Conservation (phyloP, 495 filamentous ascomycete genomes). For the Aspergillus mulundensis region DNA sequence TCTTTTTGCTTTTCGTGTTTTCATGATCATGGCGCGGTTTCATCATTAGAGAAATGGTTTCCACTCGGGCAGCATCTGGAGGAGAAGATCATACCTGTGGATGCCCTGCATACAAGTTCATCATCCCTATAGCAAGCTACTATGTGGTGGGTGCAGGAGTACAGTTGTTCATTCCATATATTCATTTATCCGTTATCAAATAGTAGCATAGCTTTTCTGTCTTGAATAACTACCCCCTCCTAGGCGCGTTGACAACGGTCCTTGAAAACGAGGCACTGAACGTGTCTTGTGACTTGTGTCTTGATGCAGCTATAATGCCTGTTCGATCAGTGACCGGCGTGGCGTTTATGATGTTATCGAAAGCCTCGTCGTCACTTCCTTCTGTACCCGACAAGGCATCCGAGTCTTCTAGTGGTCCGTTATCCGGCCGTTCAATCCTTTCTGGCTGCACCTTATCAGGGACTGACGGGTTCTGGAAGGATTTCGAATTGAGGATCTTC, state of each 20-base stretch:
- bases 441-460: constrained; percentile 51
- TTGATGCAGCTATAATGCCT: constrained; percentile 62
- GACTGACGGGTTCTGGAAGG: constrained; percentile 64
- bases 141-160: background rate
- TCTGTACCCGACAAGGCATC: constrained; percentile 69
- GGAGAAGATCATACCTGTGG: background rate
- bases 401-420: constrained; percentile 51
- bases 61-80: background rate
- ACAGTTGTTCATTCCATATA: background rate
- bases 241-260: constrained; percentile 55
- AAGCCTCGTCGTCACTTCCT: constrained; percentile 58
- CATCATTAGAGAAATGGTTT: background rate
- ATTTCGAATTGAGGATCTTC: constrained; percentile 78
- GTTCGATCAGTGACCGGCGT: constrained; percentile 79
- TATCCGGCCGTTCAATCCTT: constrained; percentile 49
- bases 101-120: background rate
- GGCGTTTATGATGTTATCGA: constrained; percentile 89
- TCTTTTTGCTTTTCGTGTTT: background rate
- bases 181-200: background rate
- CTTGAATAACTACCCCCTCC: constrained; percentile 43
- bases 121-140: background rate
- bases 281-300: constrained; percentile 40
- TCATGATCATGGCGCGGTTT: background rate
- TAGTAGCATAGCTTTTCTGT: background rate
- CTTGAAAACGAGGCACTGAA: constrained; percentile 61